A percentile compares a stretch with the other conserved stretches of the same genome.
Conservation (phyloP, 495 filamentous ascomycete species). For the Lasiosphaeria miniovina region DNA sequence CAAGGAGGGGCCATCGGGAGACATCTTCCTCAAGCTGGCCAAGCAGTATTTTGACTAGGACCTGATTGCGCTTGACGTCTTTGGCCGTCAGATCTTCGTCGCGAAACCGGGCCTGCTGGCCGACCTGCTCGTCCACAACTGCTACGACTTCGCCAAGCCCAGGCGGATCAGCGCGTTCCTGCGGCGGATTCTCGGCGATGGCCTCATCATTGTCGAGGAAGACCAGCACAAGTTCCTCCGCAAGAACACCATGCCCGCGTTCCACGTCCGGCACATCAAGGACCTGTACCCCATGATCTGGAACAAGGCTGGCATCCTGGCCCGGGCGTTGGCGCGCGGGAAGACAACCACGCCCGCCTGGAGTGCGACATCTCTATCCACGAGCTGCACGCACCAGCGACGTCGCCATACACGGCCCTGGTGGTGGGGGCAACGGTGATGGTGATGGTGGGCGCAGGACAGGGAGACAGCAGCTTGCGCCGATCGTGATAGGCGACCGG, state of each 20-base stretch:
- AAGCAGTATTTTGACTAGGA: too few relatives aligned
- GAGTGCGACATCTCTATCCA: not conserved
- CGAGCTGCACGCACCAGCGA: not conserved
- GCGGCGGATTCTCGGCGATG: constrained; percentile 65
- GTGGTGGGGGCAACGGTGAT: not conserved
- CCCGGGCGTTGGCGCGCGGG: not conserved
- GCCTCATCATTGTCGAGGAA: constrained; percentile 76
- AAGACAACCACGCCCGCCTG: too few relatives aligned
- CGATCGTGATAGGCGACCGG: not conserved
- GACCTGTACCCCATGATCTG: constrained; percentile 82
- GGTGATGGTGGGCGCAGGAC: not conserved
- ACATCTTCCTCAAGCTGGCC: too few relatives aligned
- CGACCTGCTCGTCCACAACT: too few relatives aligned
- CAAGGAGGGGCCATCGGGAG: too few relatives aligned
- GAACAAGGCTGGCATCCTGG: constrained; percentile 51
- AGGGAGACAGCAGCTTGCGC: not conserved
- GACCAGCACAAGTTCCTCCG: constrained; percentile 79
- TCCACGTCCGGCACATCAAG: constrained; percentile 81
- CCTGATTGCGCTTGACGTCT: too few relatives aligned
- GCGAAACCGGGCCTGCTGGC: too few relatives aligned
- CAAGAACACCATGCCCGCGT: constrained; percentile 77
- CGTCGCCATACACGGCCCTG: not conserved
- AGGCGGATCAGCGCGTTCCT: constrained; percentile 51
- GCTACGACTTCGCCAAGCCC: constrained; percentile 80
- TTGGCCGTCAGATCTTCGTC: too few relatives aligned